phyloP scores from a whole-genome alignment of 345 rosid genomes.

The Excoecaria cochinchinensis region DNA sequence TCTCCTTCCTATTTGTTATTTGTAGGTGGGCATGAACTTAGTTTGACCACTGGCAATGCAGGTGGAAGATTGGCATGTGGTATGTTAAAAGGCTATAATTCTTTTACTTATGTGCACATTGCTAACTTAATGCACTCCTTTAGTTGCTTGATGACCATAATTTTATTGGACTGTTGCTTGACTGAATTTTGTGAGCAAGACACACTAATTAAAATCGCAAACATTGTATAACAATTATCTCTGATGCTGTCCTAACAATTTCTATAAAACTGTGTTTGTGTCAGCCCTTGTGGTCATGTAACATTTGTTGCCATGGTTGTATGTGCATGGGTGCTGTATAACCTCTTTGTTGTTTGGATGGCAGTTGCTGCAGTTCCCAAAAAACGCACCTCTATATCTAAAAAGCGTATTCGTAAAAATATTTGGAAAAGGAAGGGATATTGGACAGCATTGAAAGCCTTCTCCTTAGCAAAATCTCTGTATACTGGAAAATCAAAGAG shows the following conservation, averaged over 20 bases:
- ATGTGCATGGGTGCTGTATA: background rate
- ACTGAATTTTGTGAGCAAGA: background rate
- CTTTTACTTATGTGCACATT: background rate
- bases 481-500: conserved; percentile 17
- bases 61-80: conserved; percentile 99
- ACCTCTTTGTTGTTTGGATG: conserved; percentile 12
- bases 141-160: background rate
- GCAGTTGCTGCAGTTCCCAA: conserved; percentile 20
- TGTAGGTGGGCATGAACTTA: conserved; percentile 96
- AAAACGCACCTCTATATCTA: conserved; percentile 19
- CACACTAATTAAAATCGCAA: background rate
- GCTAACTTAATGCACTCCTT: background rate
- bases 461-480: conserved; percentile 20
- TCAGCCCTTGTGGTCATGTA: background rate
- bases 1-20: conserved; percentile 26
- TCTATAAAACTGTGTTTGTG: background rate
- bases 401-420: conserved; percentile 21
- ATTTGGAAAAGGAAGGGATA: conserved; percentile 24
- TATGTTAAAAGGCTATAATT: conserved; percentile 32
- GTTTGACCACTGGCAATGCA: conserved; percentile 92
- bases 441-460: conserved; percentile 16
- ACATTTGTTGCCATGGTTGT: background rate
- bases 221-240: background rate
- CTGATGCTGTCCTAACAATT: background rate
- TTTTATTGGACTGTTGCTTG: background rate